Conservation (phyloP, 306 rosid genomes). For the Cucumis hystrix region DNA sequence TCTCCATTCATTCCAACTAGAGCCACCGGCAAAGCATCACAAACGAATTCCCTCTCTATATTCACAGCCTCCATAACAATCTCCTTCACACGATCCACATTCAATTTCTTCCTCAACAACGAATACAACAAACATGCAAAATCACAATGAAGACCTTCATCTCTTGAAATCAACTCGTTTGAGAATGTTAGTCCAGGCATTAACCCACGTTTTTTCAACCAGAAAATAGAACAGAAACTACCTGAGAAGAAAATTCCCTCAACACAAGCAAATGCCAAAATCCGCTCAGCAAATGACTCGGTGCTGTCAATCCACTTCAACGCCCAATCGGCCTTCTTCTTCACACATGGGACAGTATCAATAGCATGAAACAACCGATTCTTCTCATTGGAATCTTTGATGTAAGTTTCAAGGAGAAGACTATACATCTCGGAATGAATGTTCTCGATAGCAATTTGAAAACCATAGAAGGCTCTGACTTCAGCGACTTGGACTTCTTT, state of each 20-base stretch:
- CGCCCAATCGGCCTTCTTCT: conserved; percentile 63
- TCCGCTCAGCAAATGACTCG: conserved; percentile 36
- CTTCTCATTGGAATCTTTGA: conserved; percentile 48
- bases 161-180: conserved; percentile 75
- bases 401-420: conserved; percentile 60
- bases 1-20: conserved; percentile 72
- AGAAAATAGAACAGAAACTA: conserved; percentile 68
- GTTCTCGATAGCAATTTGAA: conserved; percentile 79
- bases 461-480: conserved; percentile 86
- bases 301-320: conserved; percentile 36
- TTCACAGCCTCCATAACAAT: conserved; percentile 53
- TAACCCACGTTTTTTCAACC: conserved; percentile 80
- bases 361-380: conserved; percentile 44
- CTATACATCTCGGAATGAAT: conserved; percentile 93
- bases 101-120: conserved; percentile 27
- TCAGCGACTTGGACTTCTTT: conserved; percentile 67
- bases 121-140: conserved; percentile 66
- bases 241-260: conserved; percentile 91
- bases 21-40: conserved; percentile 78
- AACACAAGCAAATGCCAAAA: conserved; percentile 72
- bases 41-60: conserved; percentile 67
- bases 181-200: conserved; percentile 82
- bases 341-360: conserved; percentile 61
- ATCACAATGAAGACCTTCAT: conserved; percentile 74
- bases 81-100: conserved; percentile 42